Evolutionary conservation across 179 eudicot genomes (phyloP), one percentile per base, ranked within the genome.

Genomic region (Beta lomatogona): DNA sequence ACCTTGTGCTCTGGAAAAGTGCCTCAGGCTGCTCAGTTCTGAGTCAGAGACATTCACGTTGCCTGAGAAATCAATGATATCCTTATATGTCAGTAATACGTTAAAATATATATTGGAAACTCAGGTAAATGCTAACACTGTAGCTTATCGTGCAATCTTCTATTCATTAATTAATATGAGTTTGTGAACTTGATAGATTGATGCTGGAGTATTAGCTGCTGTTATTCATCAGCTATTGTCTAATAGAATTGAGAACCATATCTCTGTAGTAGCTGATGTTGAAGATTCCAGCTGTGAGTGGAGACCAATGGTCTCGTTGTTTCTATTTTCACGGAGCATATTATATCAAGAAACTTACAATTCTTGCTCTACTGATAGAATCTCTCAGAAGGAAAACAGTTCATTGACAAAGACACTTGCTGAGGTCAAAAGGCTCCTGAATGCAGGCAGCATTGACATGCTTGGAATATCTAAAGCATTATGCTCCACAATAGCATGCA

Each of bases 51-150:
- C 88, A 76, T 90, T 87, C 79, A 82, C 86, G 16, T 59, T 91
- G 83, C 89, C 97, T 36, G 91, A 92, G 83, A 97, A 94, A 83
- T 74, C 97, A 76, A 74, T 90, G 85, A 88, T 94, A 87, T 92
- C 99, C 67, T 77, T 90, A 44, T 97, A 97, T 83, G 97, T 92
- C 52, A 89, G 91, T 84, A 91, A 88, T 88, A 92, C 99, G 77
- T 74, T 97, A 80, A 94, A 86, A 77, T 86, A 88, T 86, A 88
- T 97, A 78, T 81, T 94, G 91, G 93, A 97, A 86, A 94, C 92
- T 76, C 99, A 94, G 99, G 99, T 95, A 89, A 69, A 55, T 63
- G 52, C 76, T 77, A 52, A 12, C 6, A 46, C 58, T 77, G 69
- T 63, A 57, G 76, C 72, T 72, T 65, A 78, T 73, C 58, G 59